A percentile compares a stretch with the other conserved stretches of the same genome.
Conservation (phyloP, 352 stramenopile genomes). For the Phytophthora boehmeriae region DNA sequence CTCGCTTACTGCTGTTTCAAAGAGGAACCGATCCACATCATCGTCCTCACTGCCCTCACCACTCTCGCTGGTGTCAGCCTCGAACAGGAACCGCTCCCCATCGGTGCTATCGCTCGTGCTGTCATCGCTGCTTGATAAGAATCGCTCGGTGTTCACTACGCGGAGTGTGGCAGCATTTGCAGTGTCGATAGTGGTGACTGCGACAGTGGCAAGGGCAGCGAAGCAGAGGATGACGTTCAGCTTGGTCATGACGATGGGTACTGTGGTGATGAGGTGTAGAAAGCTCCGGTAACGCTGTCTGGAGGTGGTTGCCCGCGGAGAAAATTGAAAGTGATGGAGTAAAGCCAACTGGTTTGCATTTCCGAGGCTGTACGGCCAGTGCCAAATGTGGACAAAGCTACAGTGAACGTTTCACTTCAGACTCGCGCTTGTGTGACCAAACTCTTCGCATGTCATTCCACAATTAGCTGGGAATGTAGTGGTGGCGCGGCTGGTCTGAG, state of each 20-base stretch:
- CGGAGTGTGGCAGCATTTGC: constrained; percentile 22
- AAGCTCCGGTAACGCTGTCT: constrained; percentile 3
- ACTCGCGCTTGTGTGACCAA: too few species aligned
- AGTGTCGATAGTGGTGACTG: constrained; percentile 13
- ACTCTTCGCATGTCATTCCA: not conserved
- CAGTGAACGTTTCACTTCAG: not conserved
- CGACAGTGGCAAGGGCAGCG: constrained; percentile 7
- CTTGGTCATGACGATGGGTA: constrained; percentile 23
- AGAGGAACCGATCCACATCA: too few species aligned
- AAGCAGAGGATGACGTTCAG: constrained; percentile 32
- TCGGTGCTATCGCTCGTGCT: constrained; percentile 8
- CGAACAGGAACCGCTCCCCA: constrained; percentile 6
- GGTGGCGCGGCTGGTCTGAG: too few species aligned
- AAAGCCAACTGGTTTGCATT: not conserved
- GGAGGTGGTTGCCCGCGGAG: not conserved
- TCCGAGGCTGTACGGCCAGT: not conserved
- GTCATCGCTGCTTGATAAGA: constrained; percentile 16
- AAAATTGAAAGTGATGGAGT: not conserved
- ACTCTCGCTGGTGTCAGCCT: constrained; percentile 3
- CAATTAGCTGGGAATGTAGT: not conserved
- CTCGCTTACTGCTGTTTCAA: constrained; percentile 8
- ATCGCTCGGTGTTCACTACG: constrained; percentile 3
- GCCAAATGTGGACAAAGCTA: too few species aligned
- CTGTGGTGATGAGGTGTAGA: constrained; percentile 3
- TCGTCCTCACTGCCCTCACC: not conserved